Evolutionary conservation across 176 grass and related monocot species (phyloP).

Genomic region (barley (Hordeum vulgare)): DNA sequence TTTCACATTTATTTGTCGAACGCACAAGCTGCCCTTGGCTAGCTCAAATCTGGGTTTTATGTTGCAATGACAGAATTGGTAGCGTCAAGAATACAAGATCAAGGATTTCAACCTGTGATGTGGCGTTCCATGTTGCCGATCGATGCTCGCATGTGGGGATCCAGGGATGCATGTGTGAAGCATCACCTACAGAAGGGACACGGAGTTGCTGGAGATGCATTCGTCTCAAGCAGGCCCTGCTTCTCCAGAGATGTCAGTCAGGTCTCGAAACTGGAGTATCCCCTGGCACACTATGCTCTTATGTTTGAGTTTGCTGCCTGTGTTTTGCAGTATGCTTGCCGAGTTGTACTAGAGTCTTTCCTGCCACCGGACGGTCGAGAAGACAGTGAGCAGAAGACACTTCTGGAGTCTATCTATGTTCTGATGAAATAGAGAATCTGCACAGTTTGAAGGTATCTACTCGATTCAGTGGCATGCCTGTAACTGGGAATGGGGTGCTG

Average conservation of each 20-base stretch:
- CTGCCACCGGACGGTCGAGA: constrained; percentile 38
- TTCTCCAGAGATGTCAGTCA: constrained; percentile 43
- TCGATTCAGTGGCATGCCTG: no score
- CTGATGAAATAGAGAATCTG: constrained; percentile 29
- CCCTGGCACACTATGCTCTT: constrained; percentile 61
- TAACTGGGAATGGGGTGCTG: no score
- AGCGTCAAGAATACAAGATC: no score
- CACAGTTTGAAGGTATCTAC: not conserved
- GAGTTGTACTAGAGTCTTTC: constrained; percentile 67
- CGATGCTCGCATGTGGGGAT: not conserved
- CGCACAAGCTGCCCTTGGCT: no score
- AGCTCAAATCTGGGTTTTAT: no score
- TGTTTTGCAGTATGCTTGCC: constrained; percentile 59
- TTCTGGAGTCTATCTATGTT: constrained; percentile 39
- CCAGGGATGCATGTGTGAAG: constrained; percentile 59
- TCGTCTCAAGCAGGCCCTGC: constrained; percentile 32
- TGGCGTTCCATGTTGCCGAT: no score
- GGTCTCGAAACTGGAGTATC: constrained; percentile 56
- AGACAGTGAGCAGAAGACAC: constrained; percentile 26
- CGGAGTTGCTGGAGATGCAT: constrained; percentile 52
- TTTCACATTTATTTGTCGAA: no score
- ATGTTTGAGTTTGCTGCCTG: constrained; percentile 49
- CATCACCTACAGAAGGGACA: constrained; percentile 66
- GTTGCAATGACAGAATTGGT: no score
- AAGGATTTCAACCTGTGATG: no score